These are phyloP conservation scores for Pythium sp. DNA, from an alignment of 352 stramenopile genomes.

Conservation along the genomic window DNA sequence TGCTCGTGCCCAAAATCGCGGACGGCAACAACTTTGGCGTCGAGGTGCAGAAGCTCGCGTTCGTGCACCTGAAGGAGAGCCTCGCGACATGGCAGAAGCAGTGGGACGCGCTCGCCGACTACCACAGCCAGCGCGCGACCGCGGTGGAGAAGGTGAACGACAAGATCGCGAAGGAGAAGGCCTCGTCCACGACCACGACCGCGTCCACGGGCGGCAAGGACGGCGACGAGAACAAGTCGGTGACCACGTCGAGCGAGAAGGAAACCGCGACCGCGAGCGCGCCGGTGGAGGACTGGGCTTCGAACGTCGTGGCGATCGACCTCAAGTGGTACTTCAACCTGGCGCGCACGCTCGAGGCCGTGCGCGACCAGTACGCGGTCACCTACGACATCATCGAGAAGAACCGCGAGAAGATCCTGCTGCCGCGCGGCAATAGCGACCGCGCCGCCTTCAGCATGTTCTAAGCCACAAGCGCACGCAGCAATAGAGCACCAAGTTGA, in stretches of 20 bases:
- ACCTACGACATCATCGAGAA: constrained; percentile 68
- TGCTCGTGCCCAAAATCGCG: constrained; percentile 71
- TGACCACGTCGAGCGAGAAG: constrained; percentile 60
- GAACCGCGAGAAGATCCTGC: constrained; percentile 81
- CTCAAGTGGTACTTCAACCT: constrained; percentile 87
- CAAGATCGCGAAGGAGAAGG: constrained; percentile 60
- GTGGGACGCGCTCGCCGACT: constrained; percentile 73
- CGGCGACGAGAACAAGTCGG: constrained; percentile 68
- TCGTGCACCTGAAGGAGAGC: constrained; percentile 64
- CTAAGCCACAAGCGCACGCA: neutral
- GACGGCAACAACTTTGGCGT: constrained; percentile 89
- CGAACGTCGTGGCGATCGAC: constrained; percentile 69
- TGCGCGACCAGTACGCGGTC: constrained; percentile 78
- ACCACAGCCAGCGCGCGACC: constrained; percentile 56
- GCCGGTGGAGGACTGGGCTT: constrained; percentile 52
- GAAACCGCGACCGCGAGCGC: constrained; percentile 30
- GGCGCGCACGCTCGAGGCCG: constrained; percentile 54
- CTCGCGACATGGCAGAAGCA: constrained; percentile 70
- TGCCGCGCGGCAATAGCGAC: constrained; percentile 63
- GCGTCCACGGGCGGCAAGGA: constrained; percentile 61
- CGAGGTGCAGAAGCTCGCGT: constrained; percentile 80
- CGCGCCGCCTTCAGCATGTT: constrained; percentile 82
- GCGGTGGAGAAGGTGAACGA: constrained; percentile 72
- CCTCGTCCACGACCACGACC: constrained; percentile 54
- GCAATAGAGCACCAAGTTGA: neutral